Base-by-base conservation (phyloP, 371 early-diverging fungal genomes). In the Umbelopsis sp. region DNA sequence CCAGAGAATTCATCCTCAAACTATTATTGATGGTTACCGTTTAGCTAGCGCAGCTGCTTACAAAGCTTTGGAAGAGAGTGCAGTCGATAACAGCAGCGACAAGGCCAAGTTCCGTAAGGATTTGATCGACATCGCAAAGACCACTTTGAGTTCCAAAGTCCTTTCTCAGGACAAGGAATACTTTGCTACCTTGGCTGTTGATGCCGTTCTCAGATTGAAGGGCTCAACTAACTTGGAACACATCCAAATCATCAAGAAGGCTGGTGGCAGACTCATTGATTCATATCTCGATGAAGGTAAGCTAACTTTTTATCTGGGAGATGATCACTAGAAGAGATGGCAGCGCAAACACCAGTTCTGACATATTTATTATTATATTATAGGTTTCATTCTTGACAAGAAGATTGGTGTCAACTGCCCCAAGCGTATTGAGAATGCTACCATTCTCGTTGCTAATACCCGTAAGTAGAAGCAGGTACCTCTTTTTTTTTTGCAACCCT, bases 161-260 rank as follows among this genome's bases (percentile, higher is more conserved):
- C 84, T 99, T 71, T 93, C 96, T 38, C 93, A 93, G 74, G 97
- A 99, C 82, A 95, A 99, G 84, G 96, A 98, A 57, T 92, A 95
- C 80, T 99, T 99, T 82, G 87, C 99, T 22, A 90, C 96, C 66
- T 82, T 99, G 63, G 98, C 99, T 64, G 99, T 99, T 20, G 95
- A 97, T 84, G 99, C 99, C 48, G 99, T 99, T 24, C 79, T 98
- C 66, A 90, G 96, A 68, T 89, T 97, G 69, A 96, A 94, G 91
- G 97, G 98, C 35, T 93, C 92, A 74, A 97, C 98, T 70, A 97
- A 98, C 78, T 80, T 99, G 69, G 98, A 98, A 77, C 90, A 98
- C 80, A 99, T 99, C 78, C 98, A 99, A 82, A 97, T 99, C 77
- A 98, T 99, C 83, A 99, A 99, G 86, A 96, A 96, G 86, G 90